These are phyloP conservation scores for Lasiosphaeria ovina DNA, from an alignment of 495 filamentous ascomycete species.

Conservation along the genomic window DNA sequence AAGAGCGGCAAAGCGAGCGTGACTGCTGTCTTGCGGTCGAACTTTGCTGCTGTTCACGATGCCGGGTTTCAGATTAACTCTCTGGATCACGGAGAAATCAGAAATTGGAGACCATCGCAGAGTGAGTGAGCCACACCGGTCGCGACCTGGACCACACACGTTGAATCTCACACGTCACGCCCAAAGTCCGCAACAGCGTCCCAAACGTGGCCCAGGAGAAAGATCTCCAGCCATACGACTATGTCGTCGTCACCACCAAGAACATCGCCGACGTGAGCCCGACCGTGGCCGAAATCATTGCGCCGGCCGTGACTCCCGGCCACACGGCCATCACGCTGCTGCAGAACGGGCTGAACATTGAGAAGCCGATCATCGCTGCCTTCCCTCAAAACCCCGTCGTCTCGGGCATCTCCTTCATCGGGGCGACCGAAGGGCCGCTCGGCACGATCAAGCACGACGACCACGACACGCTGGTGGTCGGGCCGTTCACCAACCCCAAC, in stretches of 20 bases:
- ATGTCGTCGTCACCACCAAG: constrained; percentile 53
- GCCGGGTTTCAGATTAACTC: constrained; percentile 34
- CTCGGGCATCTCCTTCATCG: constrained; percentile 53
- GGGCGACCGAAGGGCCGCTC: constrained; percentile 42
- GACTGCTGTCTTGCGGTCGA: constrained; percentile 39
- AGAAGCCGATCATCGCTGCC: constrained; percentile 48
- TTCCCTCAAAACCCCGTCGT: constrained; percentile 55
- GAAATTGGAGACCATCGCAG: constrained; percentile 28
- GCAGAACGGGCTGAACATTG: constrained; percentile 66
- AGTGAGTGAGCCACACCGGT: constrained; percentile 8
- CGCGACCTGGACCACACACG: neutral
- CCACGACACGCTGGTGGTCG: constrained; percentile 40
- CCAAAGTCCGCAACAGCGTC: constrained; percentile 36
- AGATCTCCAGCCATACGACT: constrained; percentile 41
- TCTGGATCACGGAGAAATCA: constrained; percentile 32
- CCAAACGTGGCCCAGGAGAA: constrained; percentile 36
- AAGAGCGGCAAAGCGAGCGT: constrained; percentile 27
- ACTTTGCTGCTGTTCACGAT: constrained; percentile 29
- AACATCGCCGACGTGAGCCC: constrained; percentile 45
- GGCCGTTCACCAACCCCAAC: constrained; percentile 43
- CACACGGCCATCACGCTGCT: constrained; percentile 55
- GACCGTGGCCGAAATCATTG: constrained; percentile 39
- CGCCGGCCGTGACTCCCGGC: constrained; percentile 45
- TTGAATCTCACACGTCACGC: neutral
- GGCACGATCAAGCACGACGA: constrained; percentile 49